Evolutionary conservation across 306 rosid genomes (phyloP), one percentile per base, ranked within the genome.

Genomic region (Pterocarpus santalinus): DNA sequence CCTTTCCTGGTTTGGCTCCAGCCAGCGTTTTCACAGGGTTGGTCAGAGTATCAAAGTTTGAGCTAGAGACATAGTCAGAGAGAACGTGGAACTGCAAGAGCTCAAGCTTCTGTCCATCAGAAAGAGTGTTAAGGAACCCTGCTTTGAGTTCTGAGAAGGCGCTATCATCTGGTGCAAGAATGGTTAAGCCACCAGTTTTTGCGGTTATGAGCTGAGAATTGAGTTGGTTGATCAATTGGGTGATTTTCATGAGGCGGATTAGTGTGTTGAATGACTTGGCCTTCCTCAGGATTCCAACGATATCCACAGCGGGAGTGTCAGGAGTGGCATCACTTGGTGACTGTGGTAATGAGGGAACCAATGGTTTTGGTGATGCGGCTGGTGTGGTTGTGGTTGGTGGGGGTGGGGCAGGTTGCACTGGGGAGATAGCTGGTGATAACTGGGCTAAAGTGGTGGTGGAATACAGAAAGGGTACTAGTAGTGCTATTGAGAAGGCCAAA

Each of bases 11-110:
- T 28, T 69, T 75, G 15, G 79, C 88, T 13, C 90, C 88, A 1
- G 90, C 90, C 36, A 86, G 90, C 15, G 92, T 89, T 17, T 86
- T 55, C 6, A 89, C 75, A 0, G 90, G 88, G 73, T 89, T 86
- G 46, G 87, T 86, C 5, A 89, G 64, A 0, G 92, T 86, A 60
- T 89, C 87, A 28, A 89, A 84, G 62, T 89, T 89, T 1, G 90
- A 47, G 34, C 86, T 65, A 0, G 92, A 81, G 1, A 89, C 68
- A 46, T 65, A 86, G 22, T 69, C 78, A 2, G 86, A 86, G 33
- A 89, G 15, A 14, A 86, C 63, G 35, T 89, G 88, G 77, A 82
- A 89, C 47, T 85, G 92, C 35, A 89, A 22, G 22, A 86, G 88
- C 57, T 86, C 82, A 3, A 76, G 90, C 52, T 89, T 89, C 44